Conservation (phyloP, 306 rosid genomes). For the Ochetophila trinervis region DNA sequence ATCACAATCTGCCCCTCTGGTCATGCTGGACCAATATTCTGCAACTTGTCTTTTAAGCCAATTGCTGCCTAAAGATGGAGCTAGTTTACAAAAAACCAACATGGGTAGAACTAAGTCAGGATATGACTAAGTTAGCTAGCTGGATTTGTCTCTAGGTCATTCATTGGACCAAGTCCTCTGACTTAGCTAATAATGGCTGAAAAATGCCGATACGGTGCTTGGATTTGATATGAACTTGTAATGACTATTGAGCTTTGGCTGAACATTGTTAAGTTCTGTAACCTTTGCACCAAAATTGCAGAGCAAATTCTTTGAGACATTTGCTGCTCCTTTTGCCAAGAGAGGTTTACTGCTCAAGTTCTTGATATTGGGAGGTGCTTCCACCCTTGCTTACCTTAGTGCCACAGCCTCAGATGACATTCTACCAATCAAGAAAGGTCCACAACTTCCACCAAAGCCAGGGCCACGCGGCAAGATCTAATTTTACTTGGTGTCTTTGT, state of each 20-base stretch:
- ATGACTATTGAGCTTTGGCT: neutral
- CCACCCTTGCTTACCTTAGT: conserved; percentile 75
- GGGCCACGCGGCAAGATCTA: conserved; percentile 98
- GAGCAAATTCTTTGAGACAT: conserved; percentile 99
- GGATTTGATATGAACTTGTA: neutral
- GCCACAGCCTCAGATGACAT: conserved; percentile 78
- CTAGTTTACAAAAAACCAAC: too few species aligned
- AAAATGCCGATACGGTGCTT: neutral
- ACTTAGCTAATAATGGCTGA: conserved; percentile 5
- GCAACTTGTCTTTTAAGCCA: neutral
- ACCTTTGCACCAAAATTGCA: conserved; percentile 28
- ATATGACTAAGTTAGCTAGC: too few species aligned
- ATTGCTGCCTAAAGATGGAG: too few species aligned
- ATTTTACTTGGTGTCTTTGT: conserved; percentile 22
- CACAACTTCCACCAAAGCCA: conserved; percentile 86
- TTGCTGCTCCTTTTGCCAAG: conserved; percentile 98
- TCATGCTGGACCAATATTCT: neutral
- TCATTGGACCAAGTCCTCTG: neutral
- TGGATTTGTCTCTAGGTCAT: too few species aligned
- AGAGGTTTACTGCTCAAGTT: conserved; percentile 94
- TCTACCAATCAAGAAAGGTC: conserved; percentile 94
- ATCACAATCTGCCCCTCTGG: too few species aligned
- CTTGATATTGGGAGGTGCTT: conserved; percentile 86
- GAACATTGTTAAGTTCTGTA: neutral
- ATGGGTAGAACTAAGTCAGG: too few species aligned